Evolutionary conservation across 2,329 filamentous ascomycete genomes (phyloP).

Genomic region (Fusarium tuaranense): DNA sequence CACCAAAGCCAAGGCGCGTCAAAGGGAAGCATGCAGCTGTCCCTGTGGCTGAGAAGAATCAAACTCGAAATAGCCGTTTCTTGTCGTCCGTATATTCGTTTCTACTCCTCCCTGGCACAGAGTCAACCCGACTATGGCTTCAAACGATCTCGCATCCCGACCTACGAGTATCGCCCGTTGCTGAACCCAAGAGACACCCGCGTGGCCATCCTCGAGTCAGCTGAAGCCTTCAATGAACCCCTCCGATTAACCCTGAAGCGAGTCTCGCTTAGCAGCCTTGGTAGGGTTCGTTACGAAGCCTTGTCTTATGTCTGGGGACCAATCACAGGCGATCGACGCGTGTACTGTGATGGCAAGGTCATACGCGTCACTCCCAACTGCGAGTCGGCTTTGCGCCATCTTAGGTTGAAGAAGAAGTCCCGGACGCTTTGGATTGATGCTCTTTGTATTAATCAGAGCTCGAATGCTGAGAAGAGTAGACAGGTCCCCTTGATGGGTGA

Average conservation of each 20-base stretch:
- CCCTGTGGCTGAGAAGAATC: background rate
- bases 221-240: conserved; percentile 11
- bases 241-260: conserved; percentile 17
- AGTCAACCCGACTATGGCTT: conserved; percentile 12
- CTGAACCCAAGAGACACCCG: conserved; percentile 11
- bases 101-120: background rate
- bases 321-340: conserved; percentile 12
- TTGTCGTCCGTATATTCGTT: background rate
- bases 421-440: conserved; percentile 42
- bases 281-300: conserved; percentile 24
- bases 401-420: conserved; percentile 5
- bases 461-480: conserved; percentile 33
- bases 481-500: conserved; percentile 39
- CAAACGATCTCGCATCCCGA: conserved; percentile 14
- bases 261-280: conserved; percentile 12
- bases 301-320: conserved; percentile 40
- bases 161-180: conserved; percentile 16
- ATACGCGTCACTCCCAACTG: conserved; percentile 27
- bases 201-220: conserved; percentile 23
- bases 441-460: conserved; percentile 40
- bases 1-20: background rate
- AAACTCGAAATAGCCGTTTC: background rate
- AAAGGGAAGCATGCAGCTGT: conserved; percentile 12
- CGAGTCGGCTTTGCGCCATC: conserved; percentile 29
- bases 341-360: conserved; percentile 27